Conservation (phyloP, 2,329 filamentous ascomycete species). For the Apiospora marii region DNA sequence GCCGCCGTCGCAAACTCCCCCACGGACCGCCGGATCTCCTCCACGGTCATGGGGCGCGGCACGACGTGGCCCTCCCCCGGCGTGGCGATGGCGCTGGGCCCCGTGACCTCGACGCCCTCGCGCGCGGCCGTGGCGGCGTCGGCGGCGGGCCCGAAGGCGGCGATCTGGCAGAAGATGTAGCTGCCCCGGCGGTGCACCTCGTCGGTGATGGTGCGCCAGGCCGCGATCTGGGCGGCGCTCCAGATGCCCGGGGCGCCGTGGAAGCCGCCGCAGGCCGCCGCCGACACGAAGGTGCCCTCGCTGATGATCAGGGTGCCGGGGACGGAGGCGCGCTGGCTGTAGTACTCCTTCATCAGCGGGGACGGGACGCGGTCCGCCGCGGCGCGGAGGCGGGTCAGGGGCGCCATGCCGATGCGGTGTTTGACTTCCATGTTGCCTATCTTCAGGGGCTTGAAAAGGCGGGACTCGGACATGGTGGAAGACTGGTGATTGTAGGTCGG, state of each 20-base stretch:
- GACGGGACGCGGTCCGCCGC: constrained; percentile 49
- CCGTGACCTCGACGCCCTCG: constrained; percentile 37
- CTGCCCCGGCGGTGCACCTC: constrained; percentile 65
- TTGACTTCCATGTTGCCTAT: constrained; percentile 29
- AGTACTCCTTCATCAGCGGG: constrained; percentile 45
- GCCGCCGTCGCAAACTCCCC: constrained; percentile 33
- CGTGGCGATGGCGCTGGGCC: constrained; percentile 24
- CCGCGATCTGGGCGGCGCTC: constrained; percentile 56
- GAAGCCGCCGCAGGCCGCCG: constrained; percentile 52
- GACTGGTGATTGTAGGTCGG: constrained; percentile 25
- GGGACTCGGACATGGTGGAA: not conserved
- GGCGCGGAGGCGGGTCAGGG: constrained; percentile 59
- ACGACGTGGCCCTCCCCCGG: not conserved
- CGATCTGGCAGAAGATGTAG: constrained; percentile 69
- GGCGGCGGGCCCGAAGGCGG: constrained; percentile 65
- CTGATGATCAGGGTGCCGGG: constrained; percentile 59
- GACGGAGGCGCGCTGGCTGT: constrained; percentile 49
- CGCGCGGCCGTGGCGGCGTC: constrained; percentile 37
- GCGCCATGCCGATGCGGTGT: constrained; percentile 46
- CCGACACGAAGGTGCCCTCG: constrained; percentile 61
- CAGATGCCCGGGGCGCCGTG: constrained; percentile 61
- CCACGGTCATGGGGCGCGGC: constrained; percentile 38
- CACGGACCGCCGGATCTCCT: constrained; percentile 29
- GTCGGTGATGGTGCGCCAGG: constrained; percentile 63
- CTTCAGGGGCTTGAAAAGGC: constrained; percentile 29